Evolutionary conservation across 1,284 basidiomycete genomes (phyloP), one percentile per base, ranked within the genome.

Genomic region (Moniliophthora roreri): DNA sequence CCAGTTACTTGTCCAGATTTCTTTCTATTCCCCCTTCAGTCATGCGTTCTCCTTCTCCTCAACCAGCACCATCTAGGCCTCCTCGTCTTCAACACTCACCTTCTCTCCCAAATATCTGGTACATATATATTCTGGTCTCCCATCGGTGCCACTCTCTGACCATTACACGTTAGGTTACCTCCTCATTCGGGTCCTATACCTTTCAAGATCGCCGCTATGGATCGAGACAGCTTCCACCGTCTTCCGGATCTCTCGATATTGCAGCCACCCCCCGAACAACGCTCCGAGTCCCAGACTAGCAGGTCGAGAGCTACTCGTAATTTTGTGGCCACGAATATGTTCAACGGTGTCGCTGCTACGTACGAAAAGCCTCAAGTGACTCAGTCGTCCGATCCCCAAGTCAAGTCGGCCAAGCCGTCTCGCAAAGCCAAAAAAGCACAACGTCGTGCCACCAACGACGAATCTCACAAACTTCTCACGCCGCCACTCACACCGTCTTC

Each of bases 51-150:
- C 63, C 60, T 16, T 16, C 51, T 16, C 20, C 35, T n/a, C 36
- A 41, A n/a, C 52, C 40, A 21, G 26, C 20, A 40, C 46, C 35
- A 32, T 45, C 57, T 20, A 61, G 62, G 32, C 54, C 60, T 26
- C 71, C 74, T 7, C 79, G 79, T 41, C 70, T 84, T 40, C 81
- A 82, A 52, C 78, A 80, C 46, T 83, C 81, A 3, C 80, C 82
- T 16, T 84, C 82, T 23, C 70, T 85, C 56, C 82, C 82, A 10
- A 84, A 85, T 61, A 70, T 85, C 51, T 76, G 80, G 81, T 82
- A 48, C 52, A 68, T 63, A 48, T 52, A 68, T 63, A 38, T 47
- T 32, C 20, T 49, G 40, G 3, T 44, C 36, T 35, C 48, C 54
- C 51, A 6, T 34, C 45, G 21, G 9, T 36, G 38, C 35, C 28